Evolutionary conservation across 768 basidiomycete species (phyloP), one percentile per base, ranked within the genome.

Genomic region (Kwoniella heveanensis): DNA sequence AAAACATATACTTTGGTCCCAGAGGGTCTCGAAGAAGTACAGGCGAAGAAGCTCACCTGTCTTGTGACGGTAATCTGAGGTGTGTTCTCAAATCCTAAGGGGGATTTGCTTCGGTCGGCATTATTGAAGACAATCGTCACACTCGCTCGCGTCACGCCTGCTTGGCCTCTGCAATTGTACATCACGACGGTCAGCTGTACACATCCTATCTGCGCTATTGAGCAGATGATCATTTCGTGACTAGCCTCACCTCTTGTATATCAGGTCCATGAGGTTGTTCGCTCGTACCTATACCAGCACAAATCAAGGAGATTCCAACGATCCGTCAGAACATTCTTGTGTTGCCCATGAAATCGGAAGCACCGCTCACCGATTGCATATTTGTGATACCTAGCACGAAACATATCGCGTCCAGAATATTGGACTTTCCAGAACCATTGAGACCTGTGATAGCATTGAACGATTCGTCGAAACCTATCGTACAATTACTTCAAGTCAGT

Each of bases 51-150:
- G 76, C 85, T 51, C 21, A 91, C 92, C 84, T 96, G 94, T 63
- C 96, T 88, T 32, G 94, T 99, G 17, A 99, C 93, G 0, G 96
- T 98, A 71, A 99, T 92, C 79, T 97, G 92, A 55, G 87, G 85
- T 60, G 82, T 86, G 37, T 88, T 84, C 75, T 91, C 88, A 36
- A 89, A 85, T 1, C 92, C 94, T 1, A 88, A 84, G 0, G 94
- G 96, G 69, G 90, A 90, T 62, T 85, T 91, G 22, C 85, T 83
- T 12, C 86, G 84, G 78, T 98, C 94, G 0, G 92, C 90, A 79
- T 99, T 99, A 84, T 98, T 92, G 74, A 99, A 99, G 1, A 99
- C 94, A 73, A 98, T 92, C 29, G 96, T 97, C 2, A 99, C 96
- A 67, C 91, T 94, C 3, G 96, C 96, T 83, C 95, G 94, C 12